Base-by-base conservation (phyloP, 176 grass and related monocot species). In the Stipa capillata region DNA sequence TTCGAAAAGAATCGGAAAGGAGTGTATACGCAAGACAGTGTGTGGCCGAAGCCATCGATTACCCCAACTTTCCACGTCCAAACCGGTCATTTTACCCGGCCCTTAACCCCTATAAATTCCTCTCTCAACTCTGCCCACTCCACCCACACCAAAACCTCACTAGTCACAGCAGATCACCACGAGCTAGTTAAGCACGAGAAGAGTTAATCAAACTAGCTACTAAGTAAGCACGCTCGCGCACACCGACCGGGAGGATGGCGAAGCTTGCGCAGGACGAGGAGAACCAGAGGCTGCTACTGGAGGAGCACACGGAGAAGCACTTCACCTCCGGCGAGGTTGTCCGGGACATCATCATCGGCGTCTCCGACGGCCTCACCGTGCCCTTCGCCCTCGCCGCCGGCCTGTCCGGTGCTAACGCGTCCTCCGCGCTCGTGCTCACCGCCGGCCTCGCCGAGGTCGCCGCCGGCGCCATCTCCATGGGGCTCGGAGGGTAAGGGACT, bases 381-480 rank as follows among this genome's bases (percentile, higher is more conserved):
- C 95, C 95, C 8, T 97, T 97, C 65, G 95, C 95, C 31, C 92
- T 97, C 57, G 95, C 92, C 20, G 95, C 92, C 32, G 95, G 95
- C 28, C 87, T 98, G 50, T 94, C 89, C 60, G 92, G 92, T 16
- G 95, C 95, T 48, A 84, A 64, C 76, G 95, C 87, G 2, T 79
- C 92, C 16, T 98, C 95, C 34, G 77, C 85, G 34, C 89, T 98
- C 42, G 89, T 98, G 10, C 92, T 98, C 85, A 92, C 92, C 32
- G 95, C 95, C 7, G 92, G 95, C 1, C 89, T 92, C 71, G 92
- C 92, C 8, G 95, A 98, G 81, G 92, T 98, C 79, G 92, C 95
- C 41, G 92, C 92, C 51, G 95, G 95, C 43, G 90, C 95, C 85
- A 98, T 98, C 36, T 98, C 95, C 87, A 98, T 98, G 95, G 95